Conservation (phyloP, 2,329 filamentous ascomycete genomes). For the Dactylellina drechsleri region DNA sequence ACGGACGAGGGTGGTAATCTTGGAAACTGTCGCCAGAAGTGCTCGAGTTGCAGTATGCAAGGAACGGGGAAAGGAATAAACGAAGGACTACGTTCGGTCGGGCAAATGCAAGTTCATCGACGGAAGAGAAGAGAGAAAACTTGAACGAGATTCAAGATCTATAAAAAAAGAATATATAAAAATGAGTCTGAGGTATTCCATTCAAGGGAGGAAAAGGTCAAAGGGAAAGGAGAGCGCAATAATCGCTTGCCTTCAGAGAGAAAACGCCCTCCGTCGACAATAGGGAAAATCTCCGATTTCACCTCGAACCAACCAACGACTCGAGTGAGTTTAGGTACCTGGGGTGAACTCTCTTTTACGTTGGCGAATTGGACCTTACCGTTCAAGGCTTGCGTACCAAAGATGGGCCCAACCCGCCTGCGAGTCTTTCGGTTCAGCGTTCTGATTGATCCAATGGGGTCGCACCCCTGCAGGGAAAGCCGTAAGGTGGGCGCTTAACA, state of each 20-base stretch:
- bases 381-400: conserved; percentile 53
- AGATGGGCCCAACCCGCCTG: conserved; percentile 44
- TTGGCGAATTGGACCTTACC: conserved; percentile 45
- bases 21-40: conserved; percentile 32
- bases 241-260: conserved; percentile 29
- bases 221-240: conserved; percentile 37
- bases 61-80: conserved; percentile 45
- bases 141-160: conserved; percentile 12
- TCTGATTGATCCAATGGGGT: conserved; percentile 53
- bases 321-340: conserved; percentile 5
- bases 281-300: conserved; percentile 54
- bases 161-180: conserved; percentile 25
- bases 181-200: conserved; percentile 21
- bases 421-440: conserved; percentile 46
- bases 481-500: conserved; percentile 49
- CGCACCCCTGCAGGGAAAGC: conserved; percentile 40
- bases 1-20: conserved; percentile 24
- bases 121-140: conserved; percentile 8
- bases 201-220: conserved; percentile 11
- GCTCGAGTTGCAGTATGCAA: conserved; percentile 28
- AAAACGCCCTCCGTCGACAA: conserved; percentile 42
- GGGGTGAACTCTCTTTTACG: conserved; percentile 1
- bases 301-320: conserved; percentile 31
- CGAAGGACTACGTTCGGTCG: conserved; percentile 53
- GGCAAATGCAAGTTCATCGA: conserved; percentile 42